Percentiles rank a stretch among this genome's conserved stretches.
These are phyloP conservation scores for Termitomyces heimii DNA, from an alignment of 768 basidiomycete species.

Conservation along the genomic window DNA sequence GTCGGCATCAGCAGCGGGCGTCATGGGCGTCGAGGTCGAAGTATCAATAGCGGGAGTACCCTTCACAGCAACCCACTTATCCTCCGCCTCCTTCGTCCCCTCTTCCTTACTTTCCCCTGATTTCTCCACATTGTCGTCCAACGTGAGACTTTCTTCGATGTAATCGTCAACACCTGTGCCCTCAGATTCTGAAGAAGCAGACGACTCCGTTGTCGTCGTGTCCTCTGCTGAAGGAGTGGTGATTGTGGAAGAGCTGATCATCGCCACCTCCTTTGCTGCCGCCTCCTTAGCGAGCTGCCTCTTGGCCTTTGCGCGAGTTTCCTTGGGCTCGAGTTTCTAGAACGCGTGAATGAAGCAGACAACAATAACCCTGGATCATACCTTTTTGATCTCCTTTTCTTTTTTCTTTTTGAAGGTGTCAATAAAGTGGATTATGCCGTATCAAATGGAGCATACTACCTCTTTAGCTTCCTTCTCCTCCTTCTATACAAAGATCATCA, in stretches of 20 bases:
- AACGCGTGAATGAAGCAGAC: conserved; percentile 1
- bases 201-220: conserved; percentile 22
- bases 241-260: conserved; percentile 32
- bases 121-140: conserved; percentile 64
- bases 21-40: conserved; percentile 14
- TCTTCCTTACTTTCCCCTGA: conserved; percentile 25
- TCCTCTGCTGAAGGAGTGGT: conserved; percentile 16
- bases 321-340: conserved; percentile 52
- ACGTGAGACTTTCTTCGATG: conserved; percentile 70
- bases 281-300: conserved; percentile 23
- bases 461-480: conserved; percentile 46
- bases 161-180: conserved; percentile 66
- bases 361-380: conserved; percentile 19
- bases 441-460: conserved; percentile 19
- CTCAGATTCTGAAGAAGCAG: conserved; percentile 45
- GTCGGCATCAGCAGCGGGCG: conserved; percentile 17
- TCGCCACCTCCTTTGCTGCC: conserved; percentile 18
- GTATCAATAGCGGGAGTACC: conserved; percentile 16
- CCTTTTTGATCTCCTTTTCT: conserved; percentile 53
- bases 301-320: conserved; percentile 50
- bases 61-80: conserved; percentile 80
- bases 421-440: background rate
- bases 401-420: conserved; percentile 32
- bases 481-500: conserved; percentile 11
- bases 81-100: conserved; percentile 48